Base-by-base conservation (phyloP, 2,329 filamentous ascomycete genomes). In the Pezicula carpinea region DNA sequence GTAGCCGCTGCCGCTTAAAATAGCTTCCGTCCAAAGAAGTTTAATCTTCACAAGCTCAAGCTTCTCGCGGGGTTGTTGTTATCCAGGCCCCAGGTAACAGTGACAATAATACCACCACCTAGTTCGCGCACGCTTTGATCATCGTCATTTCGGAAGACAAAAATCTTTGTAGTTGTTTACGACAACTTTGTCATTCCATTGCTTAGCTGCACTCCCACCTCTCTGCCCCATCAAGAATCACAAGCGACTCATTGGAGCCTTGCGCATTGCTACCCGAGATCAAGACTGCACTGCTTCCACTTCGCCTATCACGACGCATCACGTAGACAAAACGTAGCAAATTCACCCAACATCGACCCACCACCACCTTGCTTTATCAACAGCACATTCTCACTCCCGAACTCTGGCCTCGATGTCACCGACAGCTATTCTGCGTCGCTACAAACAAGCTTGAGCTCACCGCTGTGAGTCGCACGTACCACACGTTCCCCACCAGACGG, bases 191-290 rank as follows among this genome's bases (percentile, higher is more conserved):
- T 11, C 26, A 29, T 29, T n/a, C n/a, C 32, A 34, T 34, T 15
- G 5, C 17, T 13, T 21, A 38, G 17, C 7, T 21, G 33, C 33
- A 35, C 18, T 7, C 14, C 18, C 18, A 7, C 33, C 35, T n/a
- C 35, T 38, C 17, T 17, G 5, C 8, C 26, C 26, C 10, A 11
- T 29, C 26, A 29, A 29, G 13, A 29, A 23, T 4, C 4, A 29
- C 26, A 29, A 29, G 17, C 35, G 14, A 38, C 38, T 22, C 11
- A 11, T 23, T 15, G n/a, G 22, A 23, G 6, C n/a, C 38, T 23
- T 21, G 38, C 19, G 38, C 38, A 40, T 40, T 23, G 38, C 38
- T 40, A 40, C 38, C 38, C 22, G 22, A 40, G 38, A 19, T 15
- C 22, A 23, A 26, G 19, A 23, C 22, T n/a, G n/a, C 38, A 15